Evolutionary conservation across 768 basidiomycete species (phyloP).

Genomic region (Psilocybe cubensis): DNA sequence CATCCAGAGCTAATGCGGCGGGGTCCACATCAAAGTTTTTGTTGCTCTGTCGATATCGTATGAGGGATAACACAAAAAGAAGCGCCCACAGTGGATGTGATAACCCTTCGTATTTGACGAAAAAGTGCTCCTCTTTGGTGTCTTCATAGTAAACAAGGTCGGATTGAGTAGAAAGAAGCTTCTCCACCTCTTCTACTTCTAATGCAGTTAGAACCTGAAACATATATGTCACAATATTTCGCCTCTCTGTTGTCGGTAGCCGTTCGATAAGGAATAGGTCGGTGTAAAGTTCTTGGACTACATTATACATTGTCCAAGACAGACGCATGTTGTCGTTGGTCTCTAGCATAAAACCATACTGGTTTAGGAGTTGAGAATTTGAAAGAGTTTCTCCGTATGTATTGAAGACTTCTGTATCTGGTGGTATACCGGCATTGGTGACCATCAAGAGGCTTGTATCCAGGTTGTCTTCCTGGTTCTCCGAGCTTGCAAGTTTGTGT

Average conservation of each 20-base stretch:
- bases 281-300: conserved; percentile 12
- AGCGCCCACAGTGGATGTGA: conserved; percentile 55
- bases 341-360: conserved; percentile 78
- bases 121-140: conserved; percentile 12
- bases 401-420: conserved; percentile 69
- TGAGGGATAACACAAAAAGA: conserved; percentile 14
- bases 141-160: conserved; percentile 20
- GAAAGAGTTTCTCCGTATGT: conserved; percentile 70
- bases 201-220: not conserved
- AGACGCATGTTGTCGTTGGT: conserved; percentile 71
- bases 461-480: conserved; percentile 15
- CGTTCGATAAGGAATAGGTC: not conserved
- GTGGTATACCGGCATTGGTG: conserved; percentile 50
- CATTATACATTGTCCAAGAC: conserved; percentile 40
- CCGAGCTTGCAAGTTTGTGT: not conserved
- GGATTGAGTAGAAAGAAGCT: conserved; percentile 13
- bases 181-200: not conserved
- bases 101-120: conserved; percentile 53
- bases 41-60: not conserved
- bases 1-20: not conserved
- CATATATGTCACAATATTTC: not conserved
- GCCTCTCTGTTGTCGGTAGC: not conserved
- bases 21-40: not conserved
- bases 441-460: conserved; percentile 71
- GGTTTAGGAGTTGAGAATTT: conserved; percentile 67